phyloP scores from a whole-genome alignment of 306 rosid species.

The Inga oerstediana region DNA sequence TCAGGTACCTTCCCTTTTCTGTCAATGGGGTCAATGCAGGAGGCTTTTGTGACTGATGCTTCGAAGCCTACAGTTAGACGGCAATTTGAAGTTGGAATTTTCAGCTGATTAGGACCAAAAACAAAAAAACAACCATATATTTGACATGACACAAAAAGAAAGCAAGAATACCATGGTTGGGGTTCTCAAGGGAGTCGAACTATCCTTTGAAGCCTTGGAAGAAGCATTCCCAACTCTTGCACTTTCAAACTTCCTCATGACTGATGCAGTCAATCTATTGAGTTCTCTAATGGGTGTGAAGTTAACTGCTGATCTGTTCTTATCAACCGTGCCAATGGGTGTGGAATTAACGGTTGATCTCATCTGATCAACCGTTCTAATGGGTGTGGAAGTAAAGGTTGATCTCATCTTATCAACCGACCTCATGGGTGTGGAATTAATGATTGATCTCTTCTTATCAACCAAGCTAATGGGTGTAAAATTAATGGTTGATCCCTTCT shows the following conservation, averaged over 20 bases:
- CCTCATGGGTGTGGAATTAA: slow-evolving; percentile 76
- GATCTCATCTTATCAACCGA: slow-evolving; percentile 58
- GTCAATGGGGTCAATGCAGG: slow-evolving; percentile 75
- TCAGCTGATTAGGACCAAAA: slow-evolving; percentile 3
- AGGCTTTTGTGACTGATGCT: slow-evolving; percentile 50
- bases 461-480: slow-evolving; percentile 18
- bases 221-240: slow-evolving; percentile 62
- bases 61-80: slow-evolving; percentile 50
- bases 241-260: slow-evolving; percentile 78
- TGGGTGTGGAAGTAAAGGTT: slow-evolving; percentile 75
- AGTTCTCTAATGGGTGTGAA: slow-evolving; percentile 91
- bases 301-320: slow-evolving; percentile 55
- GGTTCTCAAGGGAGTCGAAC: slow-evolving; percentile 69
- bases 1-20: slow-evolving; percentile 68
- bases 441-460: slow-evolving; percentile 68
- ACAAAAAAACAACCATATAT: not conserved
- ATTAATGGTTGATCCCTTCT: slow-evolving; percentile 34
- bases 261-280: slow-evolving; percentile 73
- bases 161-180: slow-evolving; percentile 61
- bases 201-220: slow-evolving; percentile 70
- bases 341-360: slow-evolving; percentile 69
- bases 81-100: slow-evolving; percentile 11
- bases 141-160: slow-evolving; percentile 9
- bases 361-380: slow-evolving; percentile 57
- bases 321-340: slow-evolving; percentile 64